These are phyloP conservation scores for Penicillium psychrosexuale DNA, from an alignment of 2,329 filamentous ascomycete genomes.

Conservation along the genomic window DNA sequence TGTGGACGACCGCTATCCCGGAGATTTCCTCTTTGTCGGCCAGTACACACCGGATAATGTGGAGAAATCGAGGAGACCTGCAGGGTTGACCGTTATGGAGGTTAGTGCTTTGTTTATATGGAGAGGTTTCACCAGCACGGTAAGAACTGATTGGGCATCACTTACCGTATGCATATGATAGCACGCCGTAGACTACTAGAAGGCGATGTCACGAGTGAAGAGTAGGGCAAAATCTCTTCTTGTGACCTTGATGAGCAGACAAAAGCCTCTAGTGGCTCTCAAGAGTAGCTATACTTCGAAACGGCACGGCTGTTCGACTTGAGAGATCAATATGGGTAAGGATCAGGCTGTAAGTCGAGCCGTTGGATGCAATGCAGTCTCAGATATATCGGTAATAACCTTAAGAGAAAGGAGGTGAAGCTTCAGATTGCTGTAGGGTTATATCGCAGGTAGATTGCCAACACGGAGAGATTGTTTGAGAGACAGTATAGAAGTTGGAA, in stretches of 20 bases:
- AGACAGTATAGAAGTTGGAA: background rate
- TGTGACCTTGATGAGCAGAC: no score
- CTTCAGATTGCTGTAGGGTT: background rate
- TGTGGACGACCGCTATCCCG: slow-evolving; percentile 20
- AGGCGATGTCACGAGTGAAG: no score
- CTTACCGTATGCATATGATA: background rate
- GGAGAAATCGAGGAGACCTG: slow-evolving; percentile 25
- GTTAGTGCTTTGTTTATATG: slow-evolving; percentile 22
- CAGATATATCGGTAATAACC: slow-evolving; percentile 11
- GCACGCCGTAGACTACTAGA: background rate
- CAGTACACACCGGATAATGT: slow-evolving; percentile 17
- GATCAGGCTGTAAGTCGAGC: slow-evolving; percentile 7
- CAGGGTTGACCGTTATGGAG: slow-evolving; percentile 20
- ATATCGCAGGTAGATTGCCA: background rate
- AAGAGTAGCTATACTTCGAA: background rate
- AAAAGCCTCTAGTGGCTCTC: background rate
- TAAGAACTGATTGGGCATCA: slow-evolving; percentile 8
- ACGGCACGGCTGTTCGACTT: no score
- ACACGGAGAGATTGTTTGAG: slow-evolving; percentile 3
- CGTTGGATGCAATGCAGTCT: slow-evolving; percentile 24
- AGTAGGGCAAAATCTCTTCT: background rate
- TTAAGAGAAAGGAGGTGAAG: background rate
- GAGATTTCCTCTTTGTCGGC: slow-evolving; percentile 9
- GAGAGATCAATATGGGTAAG: background rate
- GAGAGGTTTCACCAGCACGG: slow-evolving; percentile 22